phyloP scores from a whole-genome alignment of 2,329 filamentous ascomycete genomes.

The Penicillium expansum region DNA sequence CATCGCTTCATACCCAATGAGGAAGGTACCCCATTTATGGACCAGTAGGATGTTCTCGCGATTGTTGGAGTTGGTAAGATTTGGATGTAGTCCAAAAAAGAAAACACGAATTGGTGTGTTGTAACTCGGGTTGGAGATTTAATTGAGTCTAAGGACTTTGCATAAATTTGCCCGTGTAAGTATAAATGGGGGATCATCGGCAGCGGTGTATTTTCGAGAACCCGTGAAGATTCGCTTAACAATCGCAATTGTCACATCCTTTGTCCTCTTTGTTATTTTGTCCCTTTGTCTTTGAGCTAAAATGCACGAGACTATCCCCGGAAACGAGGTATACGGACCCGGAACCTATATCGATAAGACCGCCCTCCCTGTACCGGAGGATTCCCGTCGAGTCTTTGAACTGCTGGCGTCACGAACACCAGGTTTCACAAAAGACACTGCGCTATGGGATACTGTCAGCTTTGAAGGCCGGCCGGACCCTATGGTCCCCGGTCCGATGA shows the following conservation, averaged over 20 bases:
- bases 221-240: background rate
- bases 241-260: background rate
- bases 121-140: background rate
- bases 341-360: conserved; percentile 41
- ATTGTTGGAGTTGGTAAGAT: background rate
- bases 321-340: conserved; percentile 38
- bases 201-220: background rate
- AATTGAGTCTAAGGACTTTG: background rate
- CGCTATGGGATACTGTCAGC: conserved; percentile 31
- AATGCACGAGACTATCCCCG: conserved; percentile 15
- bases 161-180: background rate
- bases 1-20: background rate
- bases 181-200: background rate
- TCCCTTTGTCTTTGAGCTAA: background rate
- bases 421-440: conserved; percentile 39
- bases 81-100: background rate
- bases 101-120: background rate
- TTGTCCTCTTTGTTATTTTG: background rate
- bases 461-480: conserved; percentile 43
- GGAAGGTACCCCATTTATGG: background rate
- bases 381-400: conserved; percentile 40
- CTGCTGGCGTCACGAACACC: conserved; percentile 40
- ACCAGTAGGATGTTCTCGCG: background rate
- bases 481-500: conserved; percentile 46
- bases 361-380: conserved; percentile 38